phyloP scores from a whole-genome alignment of 2,329 filamentous ascomycete species.

The Apiospora kogelbergensis region DNA sequence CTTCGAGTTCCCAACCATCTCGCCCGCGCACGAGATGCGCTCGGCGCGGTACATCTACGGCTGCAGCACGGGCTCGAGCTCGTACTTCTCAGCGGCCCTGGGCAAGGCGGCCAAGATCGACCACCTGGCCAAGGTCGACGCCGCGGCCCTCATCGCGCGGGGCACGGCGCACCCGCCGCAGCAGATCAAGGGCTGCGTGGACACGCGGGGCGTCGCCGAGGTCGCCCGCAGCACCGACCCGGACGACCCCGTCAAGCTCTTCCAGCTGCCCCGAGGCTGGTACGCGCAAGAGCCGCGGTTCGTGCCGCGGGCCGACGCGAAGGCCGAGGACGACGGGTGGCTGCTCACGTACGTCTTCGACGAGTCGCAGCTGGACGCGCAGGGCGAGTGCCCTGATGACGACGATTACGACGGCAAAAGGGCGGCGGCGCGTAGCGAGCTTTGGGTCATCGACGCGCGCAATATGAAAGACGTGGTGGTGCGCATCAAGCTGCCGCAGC shows the following conservation, averaged over 20 bases:
- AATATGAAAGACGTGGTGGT: conserved; percentile 62
- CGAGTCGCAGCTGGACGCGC: conserved; percentile 59
- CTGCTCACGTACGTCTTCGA: conserved; percentile 70
- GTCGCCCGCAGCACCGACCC: conserved; percentile 45
- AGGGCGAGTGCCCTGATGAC: conserved; percentile 42
- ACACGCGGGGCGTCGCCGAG: conserved; percentile 53
- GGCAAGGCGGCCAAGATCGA: conserved; percentile 68
- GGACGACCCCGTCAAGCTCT: conserved; percentile 60
- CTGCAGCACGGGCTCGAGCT: conserved; percentile 58
- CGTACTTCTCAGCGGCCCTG: conserved; percentile 56
- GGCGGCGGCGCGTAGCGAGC: conserved; percentile 49
- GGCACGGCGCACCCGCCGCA: conserved; percentile 47
- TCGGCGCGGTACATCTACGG: conserved; percentile 64
- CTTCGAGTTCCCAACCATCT: conserved; percentile 67
- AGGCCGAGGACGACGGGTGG: conserved; percentile 64
- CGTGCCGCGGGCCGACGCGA: conserved; percentile 44
- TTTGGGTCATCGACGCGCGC: conserved; percentile 68
- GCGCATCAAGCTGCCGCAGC: conserved; percentile 59
- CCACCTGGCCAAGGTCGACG: conserved; percentile 62
- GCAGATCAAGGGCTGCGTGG: conserved; percentile 61
- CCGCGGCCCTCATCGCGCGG: conserved; percentile 48
- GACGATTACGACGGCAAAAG: not conserved
- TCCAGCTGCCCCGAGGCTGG: conserved; percentile 59
- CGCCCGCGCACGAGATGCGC: conserved; percentile 55
- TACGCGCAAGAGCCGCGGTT: conserved; percentile 70